Conservation (phyloP, 139 green algal species). For the Chlorella sp. region DNA sequence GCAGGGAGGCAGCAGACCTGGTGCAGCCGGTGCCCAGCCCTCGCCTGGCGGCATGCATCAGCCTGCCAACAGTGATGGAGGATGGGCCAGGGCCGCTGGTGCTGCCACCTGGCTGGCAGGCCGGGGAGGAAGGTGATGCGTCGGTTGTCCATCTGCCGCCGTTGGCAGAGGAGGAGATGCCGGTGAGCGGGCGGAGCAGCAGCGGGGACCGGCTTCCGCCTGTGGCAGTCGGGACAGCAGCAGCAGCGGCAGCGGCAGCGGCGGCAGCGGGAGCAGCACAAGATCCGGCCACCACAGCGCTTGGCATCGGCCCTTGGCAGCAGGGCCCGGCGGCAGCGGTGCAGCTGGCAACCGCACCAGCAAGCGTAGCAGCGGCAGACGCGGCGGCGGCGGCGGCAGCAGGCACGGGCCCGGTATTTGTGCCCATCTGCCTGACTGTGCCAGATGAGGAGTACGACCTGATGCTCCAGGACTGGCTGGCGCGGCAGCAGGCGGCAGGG, state of each 20-base stretch:
- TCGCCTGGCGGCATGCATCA: constrained; percentile 18
- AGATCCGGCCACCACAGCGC: too few relatives aligned
- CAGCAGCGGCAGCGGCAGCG: background rate
- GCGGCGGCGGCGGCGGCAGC: constrained; percentile 8
- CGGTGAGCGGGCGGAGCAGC: background rate
- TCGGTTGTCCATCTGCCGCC: background rate
- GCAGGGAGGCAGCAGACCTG: background rate
- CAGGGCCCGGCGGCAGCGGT: too few relatives aligned
- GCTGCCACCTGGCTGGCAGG: background rate
- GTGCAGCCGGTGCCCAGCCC: constrained; percentile 17
- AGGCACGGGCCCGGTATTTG: constrained; percentile 63
- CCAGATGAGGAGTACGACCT: constrained; percentile 61
- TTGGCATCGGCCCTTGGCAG: too few relatives aligned
- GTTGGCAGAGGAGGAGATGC: background rate
- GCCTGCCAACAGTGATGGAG: constrained; percentile 8
- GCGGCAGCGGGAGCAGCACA: background rate
- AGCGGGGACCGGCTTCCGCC: background rate
- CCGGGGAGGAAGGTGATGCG: background rate
- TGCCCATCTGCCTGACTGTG: constrained; percentile 72
- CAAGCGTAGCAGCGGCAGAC: constrained; percentile 18
- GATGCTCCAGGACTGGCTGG: constrained; percentile 59
- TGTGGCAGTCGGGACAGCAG: background rate
- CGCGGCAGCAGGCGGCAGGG: constrained; percentile 24
- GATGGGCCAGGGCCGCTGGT: too few relatives aligned
- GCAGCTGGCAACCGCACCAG: too few relatives aligned